Percentiles rank a stretch among this genome's conserved stretches.
Evolutionary conservation across 495 filamentous ascomycete species (phyloP).

Genomic region (Podospora comata): DNA sequence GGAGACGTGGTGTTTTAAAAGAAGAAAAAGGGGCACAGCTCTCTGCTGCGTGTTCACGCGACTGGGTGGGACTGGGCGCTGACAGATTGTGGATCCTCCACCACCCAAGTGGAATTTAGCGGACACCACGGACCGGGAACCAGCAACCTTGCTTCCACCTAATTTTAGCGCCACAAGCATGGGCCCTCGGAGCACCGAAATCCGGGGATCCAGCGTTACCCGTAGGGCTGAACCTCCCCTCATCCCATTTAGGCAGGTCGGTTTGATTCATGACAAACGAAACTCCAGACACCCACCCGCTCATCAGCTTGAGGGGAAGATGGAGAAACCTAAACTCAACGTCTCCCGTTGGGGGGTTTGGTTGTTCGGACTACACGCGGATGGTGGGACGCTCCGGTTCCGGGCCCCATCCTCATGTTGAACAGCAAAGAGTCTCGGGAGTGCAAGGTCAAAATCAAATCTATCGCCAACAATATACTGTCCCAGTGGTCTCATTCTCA

Average conservation of each 20-base stretch:
- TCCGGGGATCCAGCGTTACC: not conserved
- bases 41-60: not conserved
- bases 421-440: too few species aligned
- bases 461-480: too few species aligned
- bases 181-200: not conserved
- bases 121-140: not conserved
- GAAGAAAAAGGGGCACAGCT: not conserved
- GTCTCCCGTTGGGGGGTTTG: not conserved
- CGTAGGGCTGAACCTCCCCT: conserved; percentile 18
- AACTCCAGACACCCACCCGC: not conserved
- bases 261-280: not conserved
- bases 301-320: not conserved
- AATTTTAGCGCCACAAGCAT: not conserved
- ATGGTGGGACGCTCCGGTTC: too few species aligned
- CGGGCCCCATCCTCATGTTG: too few species aligned
- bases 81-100: not conserved
- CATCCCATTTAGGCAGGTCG: not conserved
- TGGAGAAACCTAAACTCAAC: not conserved
- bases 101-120: not conserved
- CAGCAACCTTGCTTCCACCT: not conserved
- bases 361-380: too few species aligned
- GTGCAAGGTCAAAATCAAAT: too few species aligned
- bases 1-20: not conserved
- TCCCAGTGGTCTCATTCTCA: not conserved
- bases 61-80: not conserved